Base-by-base conservation (phyloP, 768 basidiomycete genomes). In the Hirschioporus abietinus region DNA sequence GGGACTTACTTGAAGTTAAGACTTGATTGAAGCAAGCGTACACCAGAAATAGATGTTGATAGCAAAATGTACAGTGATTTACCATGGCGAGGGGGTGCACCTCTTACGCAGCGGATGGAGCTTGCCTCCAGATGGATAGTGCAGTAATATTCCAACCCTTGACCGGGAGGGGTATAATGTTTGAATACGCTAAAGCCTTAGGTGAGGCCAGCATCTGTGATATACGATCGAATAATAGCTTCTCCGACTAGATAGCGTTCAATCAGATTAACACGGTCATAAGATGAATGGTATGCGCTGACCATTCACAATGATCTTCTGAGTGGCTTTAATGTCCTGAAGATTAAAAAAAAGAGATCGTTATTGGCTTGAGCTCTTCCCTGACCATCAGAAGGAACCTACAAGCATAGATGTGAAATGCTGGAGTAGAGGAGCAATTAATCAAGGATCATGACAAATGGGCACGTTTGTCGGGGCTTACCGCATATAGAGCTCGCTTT, bases 321-420 rank as follows among this genome's bases (percentile, higher is more conserved):
- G 88, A 17, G 88, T 89, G 5, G 88, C 86, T 70, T 84, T 82
- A 66, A 88, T 83, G 70, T 90, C 88, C 88, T 89, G 69, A n/a
- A 66, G 66, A 69, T 35, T n/a, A 63, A n/a, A 26, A 59, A 36
- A 63, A 26, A 9, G 62, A 66, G 64, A 23, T 24, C 1, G 27
- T 36, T 10, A 35, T 63, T 66, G 52, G 63, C 62, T 25, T 18
- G 58, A 57, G 26, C 15, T 62, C n/a, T 34, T 5, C 34, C 42
- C 35, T 62, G 72, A 63, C 68, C 30, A 58, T 52, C 30, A 8
- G 65, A 36, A 12, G 34, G 59, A 34, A 72, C 80, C 64, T 35
- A 89, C 88, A 68, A 90, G 81, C 88, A 89, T 89, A 25, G 87
- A 86, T 17, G 86, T 88, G 67, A 88, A 89, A 73, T 90, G 89